These are phyloP conservation scores for Dalechampia spathulata DNA, from an alignment of 441 rosid genomes.

Conservation along the genomic window DNA sequence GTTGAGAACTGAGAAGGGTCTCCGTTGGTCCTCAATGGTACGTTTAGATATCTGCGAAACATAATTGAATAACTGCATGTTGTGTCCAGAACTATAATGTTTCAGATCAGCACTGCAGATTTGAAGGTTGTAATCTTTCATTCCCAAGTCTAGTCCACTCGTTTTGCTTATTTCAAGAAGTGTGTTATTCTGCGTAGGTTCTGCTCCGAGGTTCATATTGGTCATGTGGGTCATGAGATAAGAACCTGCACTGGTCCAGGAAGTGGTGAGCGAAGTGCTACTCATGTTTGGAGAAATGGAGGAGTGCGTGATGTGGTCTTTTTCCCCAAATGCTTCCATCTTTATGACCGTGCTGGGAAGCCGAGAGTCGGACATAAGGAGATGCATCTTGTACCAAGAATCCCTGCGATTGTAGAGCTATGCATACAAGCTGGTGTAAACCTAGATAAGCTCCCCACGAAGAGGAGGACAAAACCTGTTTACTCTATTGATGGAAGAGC, in stretches of 20 bases:
- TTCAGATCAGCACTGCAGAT: too few relatives aligned
- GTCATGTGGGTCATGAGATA: slow-evolving; percentile 63
- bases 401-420: slow-evolving; percentile 71
- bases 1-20: too few relatives aligned
- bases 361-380: slow-evolving; percentile 64
- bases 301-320: slow-evolving; percentile 41
- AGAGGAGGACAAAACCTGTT: slow-evolving; percentile 71
- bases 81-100: too few relatives aligned
- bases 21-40: too few relatives aligned
- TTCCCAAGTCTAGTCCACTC: not conserved
- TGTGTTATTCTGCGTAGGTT: slow-evolving; percentile 30
- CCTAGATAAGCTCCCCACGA: slow-evolving; percentile 52
- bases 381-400: slow-evolving; percentile 34
- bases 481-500: slow-evolving; percentile 74
- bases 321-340: slow-evolving; percentile 70
- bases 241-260: slow-evolving; percentile 60
- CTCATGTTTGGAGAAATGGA: slow-evolving; percentile 77
- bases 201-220: slow-evolving; percentile 72
- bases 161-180: not conserved
- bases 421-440: slow-evolving; percentile 78
- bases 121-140: too few relatives aligned
- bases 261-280: slow-evolving; percentile 54
- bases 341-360: slow-evolving; percentile 72
- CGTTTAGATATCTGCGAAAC: too few relatives aligned
- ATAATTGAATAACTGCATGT: too few relatives aligned